These are phyloP conservation scores for Penicillium sclerotigenum DNA, from an alignment of 2,329 filamentous ascomycete species.

Conservation along the genomic window DNA sequence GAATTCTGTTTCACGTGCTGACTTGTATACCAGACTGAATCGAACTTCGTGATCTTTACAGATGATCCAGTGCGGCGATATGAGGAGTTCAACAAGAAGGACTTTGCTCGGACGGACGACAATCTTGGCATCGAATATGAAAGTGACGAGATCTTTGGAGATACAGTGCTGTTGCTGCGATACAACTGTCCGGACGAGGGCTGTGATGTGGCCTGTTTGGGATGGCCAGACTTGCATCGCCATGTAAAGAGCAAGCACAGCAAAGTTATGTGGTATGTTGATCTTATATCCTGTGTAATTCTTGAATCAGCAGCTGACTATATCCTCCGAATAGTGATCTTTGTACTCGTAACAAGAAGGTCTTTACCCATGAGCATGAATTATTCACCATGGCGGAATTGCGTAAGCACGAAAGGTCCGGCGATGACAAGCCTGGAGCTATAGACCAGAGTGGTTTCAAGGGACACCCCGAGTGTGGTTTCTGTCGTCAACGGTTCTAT, in stretches of 20 bases:
- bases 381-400: slow-evolving; percentile 79
- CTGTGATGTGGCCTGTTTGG: slow-evolving; percentile 81
- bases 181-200: slow-evolving; percentile 90
- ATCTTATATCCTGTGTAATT: neutral
- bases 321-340: slow-evolving; percentile 62
- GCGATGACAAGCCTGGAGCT: slow-evolving; percentile 86
- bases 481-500: slow-evolving; percentile 90
- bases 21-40: slow-evolving; percentile 38
- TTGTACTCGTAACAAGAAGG: slow-evolving; percentile 91
- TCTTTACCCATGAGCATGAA: slow-evolving; percentile 97
- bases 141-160: slow-evolving; percentile 82
- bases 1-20: slow-evolving; percentile 9
- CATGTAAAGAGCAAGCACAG: slow-evolving; percentile 80
- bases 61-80: slow-evolving; percentile 77
- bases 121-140: slow-evolving; percentile 91
- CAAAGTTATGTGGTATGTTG: slow-evolving; percentile 73
- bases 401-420: slow-evolving; percentile 81
- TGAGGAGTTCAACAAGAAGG: slow-evolving; percentile 71
- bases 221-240: slow-evolving; percentile 73
- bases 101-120: slow-evolving; percentile 75
- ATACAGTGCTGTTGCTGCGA: slow-evolving; percentile 79
- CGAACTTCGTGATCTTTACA: slow-evolving; percentile 80
- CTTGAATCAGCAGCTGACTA: slow-evolving; percentile 9
- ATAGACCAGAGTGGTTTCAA: slow-evolving; percentile 93
- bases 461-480: slow-evolving; percentile 90